Base-by-base conservation (phyloP, 2,329 filamentous ascomycete genomes). In the Metarhizium album region DNA sequence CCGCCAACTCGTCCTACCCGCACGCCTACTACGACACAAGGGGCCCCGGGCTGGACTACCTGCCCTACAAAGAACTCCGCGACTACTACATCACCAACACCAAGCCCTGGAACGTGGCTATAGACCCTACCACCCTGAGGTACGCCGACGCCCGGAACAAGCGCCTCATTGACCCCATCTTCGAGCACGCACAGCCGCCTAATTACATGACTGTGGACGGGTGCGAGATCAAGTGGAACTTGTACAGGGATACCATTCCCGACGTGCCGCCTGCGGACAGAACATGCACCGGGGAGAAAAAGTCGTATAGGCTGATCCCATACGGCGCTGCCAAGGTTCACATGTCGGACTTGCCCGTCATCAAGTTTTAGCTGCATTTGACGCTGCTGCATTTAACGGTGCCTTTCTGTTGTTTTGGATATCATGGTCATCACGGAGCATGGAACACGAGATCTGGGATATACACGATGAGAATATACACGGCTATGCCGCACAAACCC, bases 281-380 rank as follows among this genome's bases (percentile, higher is more conserved):
- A 24, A 56, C 14, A 2, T 62, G 60, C 24, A 51, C 52, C 2
- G 65, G 66, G 0, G 54, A 62, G 40, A 61, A 57, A n/a, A 59
- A 62, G 46, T 58, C 67, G 13, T 63, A 63, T 23, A 55, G 24
- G n/a, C 52, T 75, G 18, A 63, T 69, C 13, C 73, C 72, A n/a
- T 74, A 70, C 59, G 72, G 70, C 2, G 67, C 67, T 38, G 67
- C 72, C 14, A 73, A 71, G 57, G 56, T 75, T 51, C 72, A 72
- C 53, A 73, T 75, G 59, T 57, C 59, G 8, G 56, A 61, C 29
- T 42, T 61, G 45, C 59, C 59, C 3, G 48, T 53, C 16, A 48
- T 54, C 11, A 47, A 40, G 40, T 24, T 43, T 5, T 40, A 40
- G 37, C 18, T 20, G 37, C 9, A 9, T 11, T 20, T 40, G 5